Evolutionary conservation across 768 basidiomycete species (phyloP).

Genomic region (Xerocomellus chrysenteron): DNA sequence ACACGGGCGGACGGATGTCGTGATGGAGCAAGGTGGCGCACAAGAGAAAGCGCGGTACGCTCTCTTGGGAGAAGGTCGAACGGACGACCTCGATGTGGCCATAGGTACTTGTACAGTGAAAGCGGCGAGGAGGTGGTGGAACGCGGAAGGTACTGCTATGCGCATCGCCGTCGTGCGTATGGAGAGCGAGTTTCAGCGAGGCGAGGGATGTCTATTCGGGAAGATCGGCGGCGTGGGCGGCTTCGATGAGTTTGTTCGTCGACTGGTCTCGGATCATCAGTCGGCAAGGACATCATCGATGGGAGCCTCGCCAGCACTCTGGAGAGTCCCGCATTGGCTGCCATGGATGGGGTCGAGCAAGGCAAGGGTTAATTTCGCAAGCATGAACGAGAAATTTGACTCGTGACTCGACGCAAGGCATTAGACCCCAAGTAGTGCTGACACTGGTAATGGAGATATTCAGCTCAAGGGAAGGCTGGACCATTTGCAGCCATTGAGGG

Average conservation of each 20-base stretch:
- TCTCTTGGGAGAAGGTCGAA: no score
- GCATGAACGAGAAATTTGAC: slow-evolving; percentile 1
- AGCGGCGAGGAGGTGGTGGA: slow-evolving; percentile 89
- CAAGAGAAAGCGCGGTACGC: no score
- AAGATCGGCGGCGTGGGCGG: slow-evolving; percentile 69
- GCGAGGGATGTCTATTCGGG: slow-evolving; percentile 71
- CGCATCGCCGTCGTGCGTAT: slow-evolving; percentile 55
- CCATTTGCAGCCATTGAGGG: background rate
- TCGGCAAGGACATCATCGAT: slow-evolving; percentile 88
- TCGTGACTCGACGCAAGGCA: slow-evolving; percentile 2
- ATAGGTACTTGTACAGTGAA: slow-evolving; percentile 56
- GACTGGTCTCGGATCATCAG: slow-evolving; percentile 88
- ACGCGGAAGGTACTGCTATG: slow-evolving; percentile 72
- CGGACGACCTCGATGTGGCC: no score
- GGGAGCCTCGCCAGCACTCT: slow-evolving; percentile 71
- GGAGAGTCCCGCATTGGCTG: slow-evolving; percentile 34
- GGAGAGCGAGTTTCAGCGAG: slow-evolving; percentile 78
- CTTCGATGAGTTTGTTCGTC: slow-evolving; percentile 81
- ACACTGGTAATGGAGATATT: no score
- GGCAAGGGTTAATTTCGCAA: background rate
- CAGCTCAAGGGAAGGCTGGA: no score
- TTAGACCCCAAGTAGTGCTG: no score
- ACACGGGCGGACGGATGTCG: no score
- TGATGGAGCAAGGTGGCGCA: no score
- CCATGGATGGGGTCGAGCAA: slow-evolving; percentile 20